A percentile compares a stretch with the other conserved stretches of the same genome.
Conservation (phyloP, 2,329 filamentous ascomycete species). For the Botryotinia narcissicola region DNA sequence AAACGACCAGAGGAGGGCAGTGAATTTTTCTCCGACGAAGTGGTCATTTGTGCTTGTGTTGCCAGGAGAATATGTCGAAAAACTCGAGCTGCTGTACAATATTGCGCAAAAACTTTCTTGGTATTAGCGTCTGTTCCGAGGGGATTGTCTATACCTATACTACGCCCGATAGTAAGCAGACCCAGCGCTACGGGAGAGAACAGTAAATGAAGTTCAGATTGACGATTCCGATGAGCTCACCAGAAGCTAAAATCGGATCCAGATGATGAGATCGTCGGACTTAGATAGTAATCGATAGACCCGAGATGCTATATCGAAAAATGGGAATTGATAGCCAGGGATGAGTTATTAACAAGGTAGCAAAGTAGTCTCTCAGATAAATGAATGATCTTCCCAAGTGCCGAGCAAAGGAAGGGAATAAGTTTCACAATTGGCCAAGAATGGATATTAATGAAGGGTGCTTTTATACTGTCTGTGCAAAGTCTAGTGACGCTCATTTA, state of each 20-base stretch:
- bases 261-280: constrained; percentile 9
- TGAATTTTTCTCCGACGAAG: not conserved
- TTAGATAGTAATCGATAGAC: constrained; percentile 11
- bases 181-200: not conserved
- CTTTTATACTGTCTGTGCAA: constrained; percentile 1
- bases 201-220: not conserved
- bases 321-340: constrained; percentile 12
- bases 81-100: constrained; percentile 19
- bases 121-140: constrained; percentile 8
- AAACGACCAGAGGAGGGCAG: not conserved
- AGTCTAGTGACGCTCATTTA: constrained; percentile 16
- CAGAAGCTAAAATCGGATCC: constrained; percentile 1
- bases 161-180: constrained; percentile 3
- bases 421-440: constrained; percentile 9
- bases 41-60: constrained; percentile 17
- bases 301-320: not conserved
- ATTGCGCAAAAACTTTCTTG: constrained; percentile 17
- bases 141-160: not conserved
- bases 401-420: constrained; percentile 8
- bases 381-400: constrained; percentile 17
- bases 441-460: not conserved
- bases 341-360: constrained; percentile 3
- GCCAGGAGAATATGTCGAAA: constrained; percentile 21
- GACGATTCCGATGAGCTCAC: not conserved
- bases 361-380: constrained; percentile 8